phyloP scores from a whole-genome alignment of 169 alveolate genomes.

The Plasmodium chabaudi region DNA sequence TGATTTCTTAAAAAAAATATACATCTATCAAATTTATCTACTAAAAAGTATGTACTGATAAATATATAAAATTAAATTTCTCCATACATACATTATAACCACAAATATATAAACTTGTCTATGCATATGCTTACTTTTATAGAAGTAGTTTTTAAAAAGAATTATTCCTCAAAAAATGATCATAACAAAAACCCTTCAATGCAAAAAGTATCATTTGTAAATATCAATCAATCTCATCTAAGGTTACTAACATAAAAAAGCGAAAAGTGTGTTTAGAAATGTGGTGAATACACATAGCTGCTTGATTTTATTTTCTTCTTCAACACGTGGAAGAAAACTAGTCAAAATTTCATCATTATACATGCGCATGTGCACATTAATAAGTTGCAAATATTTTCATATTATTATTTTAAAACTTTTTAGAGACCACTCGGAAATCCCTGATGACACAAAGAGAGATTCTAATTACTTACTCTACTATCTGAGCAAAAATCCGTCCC shows the following conservation, averaged over 20 bases:
- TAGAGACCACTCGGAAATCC: slow-evolving; percentile 27
- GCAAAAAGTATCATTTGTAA: not conserved
- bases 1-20: slow-evolving; percentile 54
- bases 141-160: slow-evolving; percentile 65
- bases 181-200: slow-evolving; percentile 4
- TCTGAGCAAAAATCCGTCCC: slow-evolving; percentile 10
- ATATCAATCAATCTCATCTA: slow-evolving; percentile 4
- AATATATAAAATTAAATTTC: not conserved
- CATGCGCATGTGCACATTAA: not conserved
- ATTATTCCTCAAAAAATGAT: not conserved
- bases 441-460: slow-evolving; percentile 14
- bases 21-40: slow-evolving; percentile 60
- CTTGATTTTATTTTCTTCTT: not conserved
- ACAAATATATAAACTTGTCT: not conserved
- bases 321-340: not conserved
- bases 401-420: not conserved
- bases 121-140: not conserved
- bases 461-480: slow-evolving; percentile 14
- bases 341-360: not conserved
- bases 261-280: not conserved
- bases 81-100: not conserved
- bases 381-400: not conserved
- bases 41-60: slow-evolving; percentile 36
- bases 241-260: slow-evolving; percentile 9
- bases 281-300: not conserved